These are phyloP conservation scores for Arabidopsis hybrid DNA, from an alignment of 441 rosid species.

Conservation along the genomic window DNA sequence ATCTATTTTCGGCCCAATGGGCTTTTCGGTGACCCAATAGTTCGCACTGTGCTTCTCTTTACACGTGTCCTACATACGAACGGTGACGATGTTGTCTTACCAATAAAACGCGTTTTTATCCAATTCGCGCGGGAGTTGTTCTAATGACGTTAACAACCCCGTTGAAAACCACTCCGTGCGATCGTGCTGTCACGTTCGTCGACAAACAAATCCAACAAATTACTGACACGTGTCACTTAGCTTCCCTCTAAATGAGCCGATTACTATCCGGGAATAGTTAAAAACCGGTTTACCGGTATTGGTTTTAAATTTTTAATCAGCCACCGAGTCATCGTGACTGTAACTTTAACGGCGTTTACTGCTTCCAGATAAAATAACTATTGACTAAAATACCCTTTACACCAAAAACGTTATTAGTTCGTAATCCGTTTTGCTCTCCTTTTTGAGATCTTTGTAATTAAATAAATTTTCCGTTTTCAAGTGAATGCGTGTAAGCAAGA, in stretches of 20 bases:
- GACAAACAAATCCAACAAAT: conserved; percentile 26
- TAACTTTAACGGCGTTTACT: conserved; percentile 42
- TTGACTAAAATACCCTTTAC: conserved; percentile 42
- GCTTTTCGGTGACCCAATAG: conserved; percentile 20
- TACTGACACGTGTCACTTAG: conserved; percentile 21
- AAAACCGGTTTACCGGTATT: conserved; percentile 25
- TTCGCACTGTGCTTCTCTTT: not conserved
- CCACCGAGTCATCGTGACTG: conserved; percentile 35
- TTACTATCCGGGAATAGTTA: conserved; percentile 32
- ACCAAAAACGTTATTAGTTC: conserved; percentile 41
- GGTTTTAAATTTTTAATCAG: conserved; percentile 12
- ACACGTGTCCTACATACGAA: conserved; percentile 29
- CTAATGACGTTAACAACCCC: conserved; percentile 36
- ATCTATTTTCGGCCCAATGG: conserved; percentile 19
- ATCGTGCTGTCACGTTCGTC: conserved; percentile 48
- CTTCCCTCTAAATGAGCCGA: conserved; percentile 29
- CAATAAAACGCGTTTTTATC: conserved; percentile 44
- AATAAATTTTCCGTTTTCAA: not conserved
- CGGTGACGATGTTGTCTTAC: conserved; percentile 34
- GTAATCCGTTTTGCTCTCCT: conserved; percentile 27
- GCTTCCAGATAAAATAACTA: conserved; percentile 5
- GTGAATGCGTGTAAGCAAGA: conserved; percentile 48
- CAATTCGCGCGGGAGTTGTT: conserved; percentile 40
- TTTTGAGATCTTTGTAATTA: conserved; percentile 27
- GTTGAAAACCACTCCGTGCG: conserved; percentile 42